A percentile compares a stretch with the other conserved stretches of the same genome.
phyloP scores from a whole-genome alignment of 768 basidiomycete genomes.

The Rhodosporidiobolus sp. region DNA sequence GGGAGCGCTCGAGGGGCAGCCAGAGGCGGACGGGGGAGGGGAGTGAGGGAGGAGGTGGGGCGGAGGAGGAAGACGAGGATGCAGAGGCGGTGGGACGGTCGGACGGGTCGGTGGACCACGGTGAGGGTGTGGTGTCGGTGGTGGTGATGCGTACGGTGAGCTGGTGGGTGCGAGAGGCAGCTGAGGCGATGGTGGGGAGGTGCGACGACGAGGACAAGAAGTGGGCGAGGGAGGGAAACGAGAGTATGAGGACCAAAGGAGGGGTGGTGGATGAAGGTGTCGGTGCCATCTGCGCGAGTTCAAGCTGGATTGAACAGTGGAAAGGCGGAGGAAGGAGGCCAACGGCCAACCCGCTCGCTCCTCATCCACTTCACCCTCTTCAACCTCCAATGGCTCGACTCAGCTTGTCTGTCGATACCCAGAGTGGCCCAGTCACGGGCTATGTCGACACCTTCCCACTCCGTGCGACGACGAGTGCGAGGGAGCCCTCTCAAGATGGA shows the following conservation, averaged over 20 bases:
- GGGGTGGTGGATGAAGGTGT: neutral
- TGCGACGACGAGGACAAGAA: constrained; percentile 8
- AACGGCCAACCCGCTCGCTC: neutral
- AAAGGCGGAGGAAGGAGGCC: neutral
- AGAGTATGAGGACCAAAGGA: neutral
- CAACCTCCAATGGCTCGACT: neutral
- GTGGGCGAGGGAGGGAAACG: constrained; percentile 6
- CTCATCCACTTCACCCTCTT: too few relatives aligned
- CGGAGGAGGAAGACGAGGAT: neutral
- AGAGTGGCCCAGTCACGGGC: constrained; percentile 16
- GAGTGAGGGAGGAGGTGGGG: constrained; percentile 9
- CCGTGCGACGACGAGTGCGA: neutral
- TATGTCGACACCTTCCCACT: constrained; percentile 17
- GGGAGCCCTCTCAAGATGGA: neutral
- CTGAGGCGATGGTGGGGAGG: neutral
- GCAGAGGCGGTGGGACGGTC: neutral
- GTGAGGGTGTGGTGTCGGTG: neutral
- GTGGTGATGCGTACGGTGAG: constrained; percentile 4
- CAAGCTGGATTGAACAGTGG: too few relatives aligned
- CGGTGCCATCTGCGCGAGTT: neutral
- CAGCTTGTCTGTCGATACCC: neutral
- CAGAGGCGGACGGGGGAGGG: constrained; percentile 13
- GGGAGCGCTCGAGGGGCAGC: constrained; percentile 20
- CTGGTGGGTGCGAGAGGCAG: neutral
- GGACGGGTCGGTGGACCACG: constrained; percentile 4